Evolutionary conservation across 805 yeast genomes (phyloP).

Genomic region (Lipomyces kockii): DNA sequence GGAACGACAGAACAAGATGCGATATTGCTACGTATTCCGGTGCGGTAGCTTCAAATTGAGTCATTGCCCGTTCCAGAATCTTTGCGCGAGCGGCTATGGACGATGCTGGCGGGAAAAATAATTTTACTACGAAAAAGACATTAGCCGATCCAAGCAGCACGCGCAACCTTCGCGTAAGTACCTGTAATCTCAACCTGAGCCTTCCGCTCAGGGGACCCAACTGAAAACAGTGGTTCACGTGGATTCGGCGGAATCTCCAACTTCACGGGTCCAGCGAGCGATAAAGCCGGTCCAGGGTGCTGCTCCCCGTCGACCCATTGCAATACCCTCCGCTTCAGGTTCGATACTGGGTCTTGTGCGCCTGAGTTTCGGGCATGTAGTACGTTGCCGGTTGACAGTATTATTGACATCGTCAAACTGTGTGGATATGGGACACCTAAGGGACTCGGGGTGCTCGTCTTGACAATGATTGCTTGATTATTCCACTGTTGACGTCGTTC

Average conservation of each 20-base stretch:
- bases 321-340: conserved; percentile 19
- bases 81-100: conserved; percentile 18
- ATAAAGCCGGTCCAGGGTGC: neutral
- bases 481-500: neutral
- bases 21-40: conserved; percentile 17
- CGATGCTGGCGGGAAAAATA: conserved; percentile 28
- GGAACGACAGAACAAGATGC: conserved; percentile 39
- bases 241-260: conserved; percentile 24
- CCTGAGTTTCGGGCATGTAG: conserved; percentile 24
- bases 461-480: neutral
- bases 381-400: conserved; percentile 33
- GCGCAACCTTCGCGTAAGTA: neutral
- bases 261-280: neutral
- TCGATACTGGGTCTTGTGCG: conserved; percentile 16
- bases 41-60: conserved; percentile 12
- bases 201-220: conserved; percentile 8
- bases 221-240: conserved; percentile 23
- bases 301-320: conserved; percentile 23
- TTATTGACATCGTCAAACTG: conserved; percentile 31
- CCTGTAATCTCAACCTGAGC: conserved; percentile 25
- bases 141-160: neutral
- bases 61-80: conserved; percentile 19
- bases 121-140: conserved; percentile 22
- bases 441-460: neutral
- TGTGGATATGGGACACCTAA: neutral